Percentiles rank a stretch among this genome's conserved stretches.
Evolutionary conservation across 1,139 yeast genomes (phyloP).

Genomic region (Geotrichum klebahnii): DNA sequence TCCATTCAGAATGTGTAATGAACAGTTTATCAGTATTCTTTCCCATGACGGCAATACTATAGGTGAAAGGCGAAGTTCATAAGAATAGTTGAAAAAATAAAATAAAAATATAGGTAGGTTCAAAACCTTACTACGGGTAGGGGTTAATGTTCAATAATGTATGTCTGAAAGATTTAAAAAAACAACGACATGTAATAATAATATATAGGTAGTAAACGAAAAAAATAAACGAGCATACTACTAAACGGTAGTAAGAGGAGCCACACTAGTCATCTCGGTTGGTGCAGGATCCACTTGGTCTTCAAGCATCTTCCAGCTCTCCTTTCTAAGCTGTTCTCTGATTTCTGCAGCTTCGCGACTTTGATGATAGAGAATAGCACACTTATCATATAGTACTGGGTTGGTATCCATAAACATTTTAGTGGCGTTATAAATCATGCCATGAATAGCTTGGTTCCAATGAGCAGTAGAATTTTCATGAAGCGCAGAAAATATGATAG

Average conservation of each 20-base stretch:
- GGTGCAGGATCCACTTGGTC: constrained; percentile 43
- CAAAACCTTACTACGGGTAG: not conserved
- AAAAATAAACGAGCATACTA: not conserved
- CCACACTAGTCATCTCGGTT: not conserved
- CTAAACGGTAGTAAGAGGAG: constrained; percentile 2
- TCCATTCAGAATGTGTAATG: constrained; percentile 41
- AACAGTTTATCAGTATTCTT: constrained; percentile 41
- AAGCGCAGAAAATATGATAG: constrained; percentile 84
- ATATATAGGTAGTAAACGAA: not conserved
- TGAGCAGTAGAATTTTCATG: constrained; percentile 64
- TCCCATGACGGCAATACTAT: constrained; percentile 40
- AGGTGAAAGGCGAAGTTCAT: not conserved
- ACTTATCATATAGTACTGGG: constrained; percentile 89
- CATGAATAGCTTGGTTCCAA: constrained; percentile 93
- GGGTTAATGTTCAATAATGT: too few relatives aligned
- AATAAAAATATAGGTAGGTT: not conserved
- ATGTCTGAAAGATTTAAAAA: too few relatives aligned
- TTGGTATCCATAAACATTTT: constrained; percentile 92
- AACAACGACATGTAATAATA: too few relatives aligned
- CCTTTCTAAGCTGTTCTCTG: constrained; percentile 55
- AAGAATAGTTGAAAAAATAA: not conserved
- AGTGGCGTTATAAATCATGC: constrained; percentile 84
- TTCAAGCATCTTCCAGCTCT: constrained; percentile 74
- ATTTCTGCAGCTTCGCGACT: constrained; percentile 63
- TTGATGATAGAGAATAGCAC: constrained; percentile 80